Evolutionary conservation across 257 asterid genomes (phyloP).

Genomic region (Haberlea rhodopensis): DNA sequence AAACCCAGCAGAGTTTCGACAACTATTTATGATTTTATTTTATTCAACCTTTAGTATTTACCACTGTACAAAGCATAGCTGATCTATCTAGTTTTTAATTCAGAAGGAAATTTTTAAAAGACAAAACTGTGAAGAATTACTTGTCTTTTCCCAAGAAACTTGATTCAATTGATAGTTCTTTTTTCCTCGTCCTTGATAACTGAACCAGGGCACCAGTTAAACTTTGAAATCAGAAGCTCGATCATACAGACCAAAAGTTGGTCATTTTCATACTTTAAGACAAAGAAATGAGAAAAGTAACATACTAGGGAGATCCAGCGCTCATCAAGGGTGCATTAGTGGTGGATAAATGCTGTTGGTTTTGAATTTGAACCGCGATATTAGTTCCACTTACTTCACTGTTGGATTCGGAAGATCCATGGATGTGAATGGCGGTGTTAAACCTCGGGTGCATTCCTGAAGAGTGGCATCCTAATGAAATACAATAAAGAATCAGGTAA

Average conservation of each 20-base stretch:
- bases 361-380: slow-evolving; percentile 8
- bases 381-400: slow-evolving; percentile 7
- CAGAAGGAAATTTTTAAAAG: no score
- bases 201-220: slow-evolving; percentile 22
- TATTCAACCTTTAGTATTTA: no score
- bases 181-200: slow-evolving; percentile 24
- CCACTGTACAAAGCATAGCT: no score
- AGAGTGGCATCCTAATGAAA: slow-evolving; percentile 34
- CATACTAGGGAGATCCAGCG: slow-evolving; percentile 34
- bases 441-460: slow-evolving; percentile 24
- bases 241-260: background rate
- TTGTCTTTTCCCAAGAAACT: background rate
- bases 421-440: slow-evolving; percentile 17
- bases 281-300: background rate
- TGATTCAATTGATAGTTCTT: slow-evolving; percentile 18
- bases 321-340: slow-evolving; percentile 12
- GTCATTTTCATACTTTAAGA: background rate
- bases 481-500: background rate
- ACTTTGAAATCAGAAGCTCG: background rate
- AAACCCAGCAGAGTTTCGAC: no score
- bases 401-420: slow-evolving; percentile 16
- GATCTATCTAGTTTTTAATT: no score
- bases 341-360: slow-evolving; percentile 6
- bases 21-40: no score
- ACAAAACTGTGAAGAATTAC: no score